A percentile compares a stretch with the other conserved stretches of the same genome.
Conservation (phyloP, 306 rosid species). For the Castanea sativa region DNA sequence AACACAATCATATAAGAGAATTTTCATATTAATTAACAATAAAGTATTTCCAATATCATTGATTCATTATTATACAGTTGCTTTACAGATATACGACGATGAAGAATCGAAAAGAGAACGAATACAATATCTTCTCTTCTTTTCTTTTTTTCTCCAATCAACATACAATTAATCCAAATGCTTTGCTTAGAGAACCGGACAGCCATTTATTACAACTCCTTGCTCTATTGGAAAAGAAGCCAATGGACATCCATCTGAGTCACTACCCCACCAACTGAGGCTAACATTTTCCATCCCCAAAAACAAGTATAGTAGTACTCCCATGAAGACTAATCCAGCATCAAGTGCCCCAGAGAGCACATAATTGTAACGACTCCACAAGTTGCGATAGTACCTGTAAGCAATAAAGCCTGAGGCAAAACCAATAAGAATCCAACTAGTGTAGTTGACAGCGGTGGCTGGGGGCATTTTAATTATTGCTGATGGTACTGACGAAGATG, state of each 20-base stretch:
- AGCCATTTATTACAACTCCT: conserved; percentile 39
- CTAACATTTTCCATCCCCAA: conserved; percentile 52
- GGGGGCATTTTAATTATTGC: conserved; percentile 63
- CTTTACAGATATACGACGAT: background rate
- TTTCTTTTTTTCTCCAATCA: no score
- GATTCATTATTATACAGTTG: no score
- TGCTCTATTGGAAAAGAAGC: conserved; percentile 73
- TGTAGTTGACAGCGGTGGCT: conserved; percentile 71
- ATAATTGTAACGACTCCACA: conserved; percentile 88
- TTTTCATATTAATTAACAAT: no score
- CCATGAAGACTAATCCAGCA: conserved; percentile 89
- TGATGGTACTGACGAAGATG: no score
- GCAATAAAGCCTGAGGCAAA: conserved; percentile 65
- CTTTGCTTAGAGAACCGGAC: conserved; percentile 37
- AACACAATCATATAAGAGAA: no score
- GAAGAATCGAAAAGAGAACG: background rate
- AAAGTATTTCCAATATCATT: no score
- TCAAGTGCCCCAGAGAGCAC: conserved; percentile 77
- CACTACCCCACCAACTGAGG: conserved; percentile 76
- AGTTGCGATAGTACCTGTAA: conserved; percentile 58
- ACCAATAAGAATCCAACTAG: conserved; percentile 74
- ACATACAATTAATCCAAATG: background rate
- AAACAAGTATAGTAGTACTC: conserved; percentile 59
- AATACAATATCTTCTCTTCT: background rate
- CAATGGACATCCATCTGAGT: conserved; percentile 65